Base-by-base conservation (phyloP, 106 monocot species). In the Allium cepa region DNA sequence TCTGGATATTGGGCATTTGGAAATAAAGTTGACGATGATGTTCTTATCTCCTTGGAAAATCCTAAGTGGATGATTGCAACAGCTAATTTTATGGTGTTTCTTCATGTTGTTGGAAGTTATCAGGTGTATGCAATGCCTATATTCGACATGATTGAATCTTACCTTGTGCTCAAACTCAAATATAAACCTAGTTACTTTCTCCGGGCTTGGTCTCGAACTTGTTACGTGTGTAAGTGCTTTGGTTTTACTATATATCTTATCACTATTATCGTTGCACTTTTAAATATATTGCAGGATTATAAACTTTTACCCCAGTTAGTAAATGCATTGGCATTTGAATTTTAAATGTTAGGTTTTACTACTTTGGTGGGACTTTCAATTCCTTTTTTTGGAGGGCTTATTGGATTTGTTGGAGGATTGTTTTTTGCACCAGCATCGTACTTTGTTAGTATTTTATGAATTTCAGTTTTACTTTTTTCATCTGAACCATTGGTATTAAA, bases 41-140 rank as follows among this genome's bases (percentile, higher is more conserved):
- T 78, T 7, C 78, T 78, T 17, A 60, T 78, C 7, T 53, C 66
- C 15, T 47, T 78, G 15, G 67, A 67, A 36, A 78, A 72, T 13
- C 78, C 78, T 11, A 53, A 9, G 14, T 78, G 78, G 78, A 16
- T 78, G 55, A 72, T 78, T 45, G 78, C 67, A 0, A 27, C 59
- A 8, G 78, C 78, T 8, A 78, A 78, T 26, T 60, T 78, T 15
- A 51, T 78, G 27, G 78, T 78, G 51, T 59, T 72, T 8, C n/a
- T 78, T 26, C 78, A 78, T 67, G 78, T 78, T 46, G 53, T 78
- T 68, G 78, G 78, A 10, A 78, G 78, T 48, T 78, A 78, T 67
- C 78, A 78, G 67, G 78, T 78, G 56, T 78, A 67, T 61, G 78
- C 78, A 2, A 78, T 78, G 72, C 72, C 78, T 13, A 67, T 78